phyloP scores from a whole-genome alignment of 73 alveolate species.

The Paramecium tetraurelia region DNA sequence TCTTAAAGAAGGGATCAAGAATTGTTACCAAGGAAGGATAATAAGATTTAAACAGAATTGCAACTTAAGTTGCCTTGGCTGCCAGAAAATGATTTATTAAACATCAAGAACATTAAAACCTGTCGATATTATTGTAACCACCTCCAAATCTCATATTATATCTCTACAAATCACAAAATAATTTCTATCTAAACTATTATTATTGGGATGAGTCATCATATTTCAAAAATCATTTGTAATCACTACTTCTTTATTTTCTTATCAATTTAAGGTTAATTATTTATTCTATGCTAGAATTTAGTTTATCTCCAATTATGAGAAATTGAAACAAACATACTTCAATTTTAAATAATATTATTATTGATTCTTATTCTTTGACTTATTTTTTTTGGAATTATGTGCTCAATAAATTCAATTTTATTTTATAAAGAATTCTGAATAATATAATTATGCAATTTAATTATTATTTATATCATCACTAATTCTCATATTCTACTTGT shows the following conservation, averaged over 20 bases:
- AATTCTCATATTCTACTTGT: neutral
- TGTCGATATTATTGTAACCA: neutral
- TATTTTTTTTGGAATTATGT: neutral
- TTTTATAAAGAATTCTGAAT: neutral
- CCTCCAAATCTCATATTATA: neutral
- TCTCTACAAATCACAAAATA: neutral
- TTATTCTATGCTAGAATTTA: neutral
- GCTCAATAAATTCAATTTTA: neutral
- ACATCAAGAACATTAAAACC: neutral
- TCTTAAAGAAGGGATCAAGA: slow-evolving; percentile 63
- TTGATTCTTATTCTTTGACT: too few relatives aligned
- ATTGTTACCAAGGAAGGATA: slow-evolving; percentile 68
- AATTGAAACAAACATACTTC: neutral
- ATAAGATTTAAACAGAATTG: slow-evolving; percentile 70
- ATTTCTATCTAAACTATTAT: too few relatives aligned
- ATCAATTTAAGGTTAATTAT: neutral
- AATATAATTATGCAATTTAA: neutral
- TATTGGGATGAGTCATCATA: neutral
- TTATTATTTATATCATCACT: neutral
- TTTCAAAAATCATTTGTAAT: neutral
- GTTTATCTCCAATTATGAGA: neutral
- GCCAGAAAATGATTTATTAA: slow-evolving; percentile 15
- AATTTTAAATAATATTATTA: too few relatives aligned
- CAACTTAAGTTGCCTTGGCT: slow-evolving; percentile 61
- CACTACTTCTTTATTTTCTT: neutral